These are phyloP conservation scores for Chaetomium olivaceum DNA, from an alignment of 2,329 filamentous ascomycete genomes.

Conservation along the genomic window DNA sequence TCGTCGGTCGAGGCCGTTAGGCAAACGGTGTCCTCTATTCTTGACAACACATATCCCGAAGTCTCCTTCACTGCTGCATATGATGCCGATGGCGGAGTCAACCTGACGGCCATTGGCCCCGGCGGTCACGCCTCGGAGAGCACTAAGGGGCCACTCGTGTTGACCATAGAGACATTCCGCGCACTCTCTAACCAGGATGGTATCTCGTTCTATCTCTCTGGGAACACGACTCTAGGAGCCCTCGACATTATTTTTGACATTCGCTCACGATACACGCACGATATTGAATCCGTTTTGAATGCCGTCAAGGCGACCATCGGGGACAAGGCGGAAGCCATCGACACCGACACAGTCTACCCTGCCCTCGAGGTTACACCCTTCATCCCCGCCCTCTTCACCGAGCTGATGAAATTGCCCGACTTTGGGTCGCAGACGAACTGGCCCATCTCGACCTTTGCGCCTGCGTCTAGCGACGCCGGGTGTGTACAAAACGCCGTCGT, in stretches of 20 bases:
- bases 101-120: conserved; percentile 9
- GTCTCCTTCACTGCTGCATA: background rate
- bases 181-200: background rate
- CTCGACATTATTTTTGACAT: conserved; percentile 6
- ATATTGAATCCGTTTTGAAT: background rate
- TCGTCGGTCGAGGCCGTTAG: background rate
- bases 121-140: conserved; percentile 14
- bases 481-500: conserved; percentile 10
- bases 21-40: conserved; percentile 1
- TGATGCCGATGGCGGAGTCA: conserved; percentile 8
- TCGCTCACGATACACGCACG: conserved; percentile 7
- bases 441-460: background rate
- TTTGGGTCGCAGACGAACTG: background rate
- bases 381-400: background rate
- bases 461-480: conserved; percentile 6
- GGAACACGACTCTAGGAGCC: background rate
- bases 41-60: conserved; percentile 5
- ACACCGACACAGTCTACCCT: conserved; percentile 11
- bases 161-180: conserved; percentile 11
- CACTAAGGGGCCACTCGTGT: conserved; percentile 2
- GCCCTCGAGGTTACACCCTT: conserved; percentile 11
- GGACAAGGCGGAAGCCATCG: background rate
- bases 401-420: background rate
- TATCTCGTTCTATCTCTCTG: conserved; percentile 8
- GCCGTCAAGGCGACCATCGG: background rate